Evolutionary conservation across 495 filamentous ascomycete genomes (phyloP), one percentile per base, ranked within the genome.

Genomic region (Penicillium egyptiacum): DNA sequence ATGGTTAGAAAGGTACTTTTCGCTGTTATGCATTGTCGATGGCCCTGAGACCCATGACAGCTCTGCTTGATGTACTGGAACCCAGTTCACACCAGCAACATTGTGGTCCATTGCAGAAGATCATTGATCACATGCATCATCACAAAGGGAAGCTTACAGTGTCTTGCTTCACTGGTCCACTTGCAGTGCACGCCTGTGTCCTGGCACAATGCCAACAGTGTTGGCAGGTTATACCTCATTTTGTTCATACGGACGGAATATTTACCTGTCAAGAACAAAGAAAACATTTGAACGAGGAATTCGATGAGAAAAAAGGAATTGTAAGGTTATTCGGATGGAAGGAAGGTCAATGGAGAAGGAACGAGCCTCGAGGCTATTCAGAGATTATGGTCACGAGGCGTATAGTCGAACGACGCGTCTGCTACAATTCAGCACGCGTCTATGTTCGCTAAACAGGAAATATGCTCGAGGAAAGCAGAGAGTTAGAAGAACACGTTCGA

Each of bases 221-320:
- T 71, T 51, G 63, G 68, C 51, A 74, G 63, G 30, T 64, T 67
- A 61, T 79, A 79, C 63, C 63, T 76, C 62, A 68, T 68, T 53
- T 67, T 72, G 58, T n/a, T 56, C 19, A 23, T 12, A 12, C 45
- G 11, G 16, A 20, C 22, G 42, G 28, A 37, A 49, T 39, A 48
- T 44, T 49, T 53, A 64, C 51, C 45, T 49, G 51, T 50, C 28
- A 7, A 37, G 47, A 26, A 9, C 14, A 46, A 48, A 4, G 22
- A 9, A 28, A 28, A 28, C 26, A 8, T 9, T 28, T 37, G 28
- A 46, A 47, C 11, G 28, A 42, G 40, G 20, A 33, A 10, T 48
- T 25, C 20, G 41, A 31, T 33, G 17, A 35, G 42, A 30, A 40
- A 12, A 12, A 9, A 30, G 17, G 35, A n/a, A 4, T 35, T 12